Percentiles rank a stretch among this genome's conserved stretches.
These are phyloP conservation scores for Oryza coarctata DNA, from an alignment of 176 grass and related monocot genomes.

Conservation along the genomic window DNA sequence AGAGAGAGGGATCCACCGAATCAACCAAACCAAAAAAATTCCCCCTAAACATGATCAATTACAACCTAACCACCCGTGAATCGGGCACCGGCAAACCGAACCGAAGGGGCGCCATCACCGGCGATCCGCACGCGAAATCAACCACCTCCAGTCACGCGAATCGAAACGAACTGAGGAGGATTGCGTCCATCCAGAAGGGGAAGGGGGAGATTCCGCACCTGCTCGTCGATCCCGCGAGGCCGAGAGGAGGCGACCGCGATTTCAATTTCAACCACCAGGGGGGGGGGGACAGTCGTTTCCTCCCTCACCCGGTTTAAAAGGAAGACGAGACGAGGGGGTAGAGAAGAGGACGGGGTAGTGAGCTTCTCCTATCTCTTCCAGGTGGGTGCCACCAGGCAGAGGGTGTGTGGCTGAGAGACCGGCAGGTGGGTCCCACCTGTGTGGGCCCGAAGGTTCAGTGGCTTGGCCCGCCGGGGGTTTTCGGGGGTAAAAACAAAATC, in stretches of 20 bases:
- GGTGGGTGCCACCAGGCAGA: neutral
- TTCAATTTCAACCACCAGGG: neutral
- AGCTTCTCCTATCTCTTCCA: neutral
- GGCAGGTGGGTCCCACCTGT: neutral
- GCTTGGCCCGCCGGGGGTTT: too few relatives aligned
- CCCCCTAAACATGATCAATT: neutral
- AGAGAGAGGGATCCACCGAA: conserved; percentile 1
- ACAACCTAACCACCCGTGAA: neutral
- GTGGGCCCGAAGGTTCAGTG: neutral
- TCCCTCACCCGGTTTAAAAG: neutral
- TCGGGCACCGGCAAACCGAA: neutral
- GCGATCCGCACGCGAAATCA: neutral
- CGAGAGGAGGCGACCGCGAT: neutral
- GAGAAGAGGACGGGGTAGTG: neutral
- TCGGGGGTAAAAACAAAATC: too few relatives aligned
- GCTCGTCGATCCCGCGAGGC: conserved; percentile 7
- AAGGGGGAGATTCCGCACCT: neutral
- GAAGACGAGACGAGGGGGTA: neutral
- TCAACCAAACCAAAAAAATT: neutral
- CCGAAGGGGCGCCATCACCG: neutral
- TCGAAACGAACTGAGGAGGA: neutral
- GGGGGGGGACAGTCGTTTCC: neutral
- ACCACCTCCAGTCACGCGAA: neutral
- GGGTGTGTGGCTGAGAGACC: neutral
- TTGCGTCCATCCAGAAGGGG: neutral